Conservation (phyloP, 345 rosid species). For the Mangifera indica region DNA sequence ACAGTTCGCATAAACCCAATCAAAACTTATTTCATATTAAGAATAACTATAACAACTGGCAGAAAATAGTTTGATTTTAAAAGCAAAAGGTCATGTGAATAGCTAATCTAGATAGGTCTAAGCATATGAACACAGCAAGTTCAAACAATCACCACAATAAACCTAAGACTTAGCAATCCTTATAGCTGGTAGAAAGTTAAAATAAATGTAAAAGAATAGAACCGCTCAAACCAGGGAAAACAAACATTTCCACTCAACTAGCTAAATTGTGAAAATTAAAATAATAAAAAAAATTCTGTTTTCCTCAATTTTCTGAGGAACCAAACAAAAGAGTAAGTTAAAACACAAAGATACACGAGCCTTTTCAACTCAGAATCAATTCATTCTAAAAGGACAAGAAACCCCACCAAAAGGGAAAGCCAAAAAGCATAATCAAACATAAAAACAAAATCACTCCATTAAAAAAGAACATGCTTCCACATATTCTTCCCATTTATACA, state of each 20-base stretch:
- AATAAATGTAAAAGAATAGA: background rate
- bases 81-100: background rate
- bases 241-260: background rate
- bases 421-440: background rate
- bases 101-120: background rate
- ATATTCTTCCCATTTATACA: slow-evolving; percentile 18
- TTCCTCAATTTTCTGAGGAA: background rate
- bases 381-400: slow-evolving; percentile 2
- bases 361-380: background rate
- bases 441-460: background rate
- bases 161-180: background rate
- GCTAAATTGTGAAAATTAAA: slow-evolving; percentile 3
- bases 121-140: background rate
- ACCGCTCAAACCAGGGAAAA: background rate
- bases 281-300: background rate
- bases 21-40: background rate
- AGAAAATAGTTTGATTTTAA: background rate
- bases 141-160: background rate
- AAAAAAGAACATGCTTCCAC: slow-evolving; percentile 1
- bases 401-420: slow-evolving; percentile 14
- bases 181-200: background rate
- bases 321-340: slow-evolving; percentile 4
- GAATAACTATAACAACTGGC: background rate
- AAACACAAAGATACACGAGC: slow-evolving; percentile 1
- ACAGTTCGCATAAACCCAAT: background rate